phyloP scores from a whole-genome alignment of 148 eudicot genomes.

The Spergularia bocconei region DNA sequence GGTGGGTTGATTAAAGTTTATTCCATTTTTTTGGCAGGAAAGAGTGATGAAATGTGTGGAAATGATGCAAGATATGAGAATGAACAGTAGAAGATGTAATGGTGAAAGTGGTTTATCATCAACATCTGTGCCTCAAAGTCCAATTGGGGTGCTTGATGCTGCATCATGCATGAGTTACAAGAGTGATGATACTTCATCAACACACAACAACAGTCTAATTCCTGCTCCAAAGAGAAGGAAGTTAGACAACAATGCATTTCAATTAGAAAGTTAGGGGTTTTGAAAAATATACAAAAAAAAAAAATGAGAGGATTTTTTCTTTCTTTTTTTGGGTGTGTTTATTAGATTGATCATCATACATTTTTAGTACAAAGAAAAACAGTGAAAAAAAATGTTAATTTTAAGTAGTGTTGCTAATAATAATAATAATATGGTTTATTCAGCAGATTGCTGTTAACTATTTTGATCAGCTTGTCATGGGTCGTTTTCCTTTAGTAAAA shows the following conservation, averaged over 20 bases:
- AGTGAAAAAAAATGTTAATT: conserved; percentile 9
- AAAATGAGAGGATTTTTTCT: conserved; percentile 5
- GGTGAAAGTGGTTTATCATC: conserved; percentile 21
- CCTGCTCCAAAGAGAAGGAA: conserved; percentile 60
- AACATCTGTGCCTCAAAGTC: conserved; percentile 61
- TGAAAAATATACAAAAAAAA: background rate
- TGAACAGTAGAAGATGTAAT: conserved; percentile 25
- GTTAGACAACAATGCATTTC: conserved; percentile 34
- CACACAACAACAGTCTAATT: conserved; percentile 26
- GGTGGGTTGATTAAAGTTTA: background rate
- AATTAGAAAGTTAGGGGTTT: conserved; percentile 18
- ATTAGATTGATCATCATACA: conserved; percentile 7
- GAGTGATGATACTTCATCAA: conserved; percentile 46
- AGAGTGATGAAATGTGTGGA: conserved; percentile 62
- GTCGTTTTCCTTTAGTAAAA: too few species aligned
- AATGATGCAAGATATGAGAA: conserved; percentile 42
- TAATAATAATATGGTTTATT: conserved; percentile 5
- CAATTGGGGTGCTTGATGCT: conserved; percentile 79
- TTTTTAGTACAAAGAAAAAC: conserved; percentile 21
- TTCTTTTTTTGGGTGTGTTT: conserved; percentile 23
- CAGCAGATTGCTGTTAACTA: conserved; percentile 32
- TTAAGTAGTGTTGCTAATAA: background rate
- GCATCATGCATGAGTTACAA: conserved; percentile 71
- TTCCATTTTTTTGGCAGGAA: conserved; percentile 46
- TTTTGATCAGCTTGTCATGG: conserved; percentile 23